Evolutionary conservation across 805 yeast genomes (phyloP).

Genomic region (Brettanomyces sp.): DNA sequence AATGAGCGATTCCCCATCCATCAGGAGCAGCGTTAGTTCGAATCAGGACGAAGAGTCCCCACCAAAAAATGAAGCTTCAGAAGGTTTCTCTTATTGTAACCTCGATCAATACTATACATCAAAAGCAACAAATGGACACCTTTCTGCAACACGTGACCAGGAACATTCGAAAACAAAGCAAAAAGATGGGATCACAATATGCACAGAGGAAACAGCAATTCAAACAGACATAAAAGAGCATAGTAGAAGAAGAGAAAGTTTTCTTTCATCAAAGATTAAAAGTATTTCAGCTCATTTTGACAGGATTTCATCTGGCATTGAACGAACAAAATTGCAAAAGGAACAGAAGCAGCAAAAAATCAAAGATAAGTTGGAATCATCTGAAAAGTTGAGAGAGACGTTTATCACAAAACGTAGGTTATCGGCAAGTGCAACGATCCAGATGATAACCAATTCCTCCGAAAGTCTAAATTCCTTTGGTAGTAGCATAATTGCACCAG

Average conservation of each 20-base stretch:
- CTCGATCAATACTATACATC: no score
- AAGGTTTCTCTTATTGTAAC: no score
- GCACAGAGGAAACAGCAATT: no score
- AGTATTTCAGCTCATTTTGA: background rate
- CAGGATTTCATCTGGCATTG: background rate
- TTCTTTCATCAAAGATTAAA: background rate
- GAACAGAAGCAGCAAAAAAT: background rate
- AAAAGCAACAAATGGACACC: no score
- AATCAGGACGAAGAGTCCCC: no score
- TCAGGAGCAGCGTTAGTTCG: no score
- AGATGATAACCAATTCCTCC: background rate
- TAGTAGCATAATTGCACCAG: background rate
- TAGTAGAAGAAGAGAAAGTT: background rate
- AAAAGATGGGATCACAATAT: no score
- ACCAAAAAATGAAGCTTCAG: no score
- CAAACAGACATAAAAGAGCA: background rate
- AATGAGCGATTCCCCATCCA: no score
- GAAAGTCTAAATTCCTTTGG: background rate
- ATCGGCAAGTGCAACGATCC: background rate
- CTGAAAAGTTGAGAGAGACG: background rate
- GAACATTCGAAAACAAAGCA: no score
- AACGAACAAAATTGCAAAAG: background rate
- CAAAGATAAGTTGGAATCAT: background rate
- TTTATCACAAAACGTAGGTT: background rate
- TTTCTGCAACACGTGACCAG: no score